Base-by-base conservation (phyloP, 257 asterid genomes). In the Nicotiana attenuata region DNA sequence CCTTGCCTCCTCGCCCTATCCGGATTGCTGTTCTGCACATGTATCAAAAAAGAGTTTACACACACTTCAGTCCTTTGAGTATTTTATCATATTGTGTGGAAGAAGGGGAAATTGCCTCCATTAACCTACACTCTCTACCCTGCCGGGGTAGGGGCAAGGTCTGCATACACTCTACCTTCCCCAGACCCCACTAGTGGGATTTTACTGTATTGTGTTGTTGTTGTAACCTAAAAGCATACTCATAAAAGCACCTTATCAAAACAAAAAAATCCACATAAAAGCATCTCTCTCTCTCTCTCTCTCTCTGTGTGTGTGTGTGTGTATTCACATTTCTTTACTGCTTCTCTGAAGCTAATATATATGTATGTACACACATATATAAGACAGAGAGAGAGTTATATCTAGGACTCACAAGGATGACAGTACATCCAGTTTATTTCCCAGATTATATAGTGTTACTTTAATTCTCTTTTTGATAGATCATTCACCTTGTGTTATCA, bases 1-100 rank as follows among this genome's bases (percentile, higher is more conserved):
- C 99, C 99, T 87, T 93, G 98, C 90, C 98, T 88, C 84, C 99
- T 92, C 76, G 87, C 97, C 85, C 89, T 92, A 22, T 96, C 98
- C 14, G 99, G 99, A 85, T 96, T 91, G 86, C 90, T 84, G 82
- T 20, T 89, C 99, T 96, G 94, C 86, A 90, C 81, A 84, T 85
- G 20, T 85, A 83, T 64, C 76, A 65, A 60, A 65, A 26, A 80
- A 76, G n/a, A 63, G 59, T 83, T 57, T 63, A 47, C 29, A 68
- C 69, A 81, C 77, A 82, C 87, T 69, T 80, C 80, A 82, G 38
- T 45, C 61, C 26, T 50, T 75, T 22, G 80, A 75, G 41, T 50
- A 50, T 7, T 15, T 13, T 71, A 45, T 71, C 22, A 71, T 71
- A 45, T 45, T n/a, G 38, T 45, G 60, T 22, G 78, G 78, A 47